phyloP scores from a whole-genome alignment of 306 rosid species.

The Gastrolobium villosum region DNA sequence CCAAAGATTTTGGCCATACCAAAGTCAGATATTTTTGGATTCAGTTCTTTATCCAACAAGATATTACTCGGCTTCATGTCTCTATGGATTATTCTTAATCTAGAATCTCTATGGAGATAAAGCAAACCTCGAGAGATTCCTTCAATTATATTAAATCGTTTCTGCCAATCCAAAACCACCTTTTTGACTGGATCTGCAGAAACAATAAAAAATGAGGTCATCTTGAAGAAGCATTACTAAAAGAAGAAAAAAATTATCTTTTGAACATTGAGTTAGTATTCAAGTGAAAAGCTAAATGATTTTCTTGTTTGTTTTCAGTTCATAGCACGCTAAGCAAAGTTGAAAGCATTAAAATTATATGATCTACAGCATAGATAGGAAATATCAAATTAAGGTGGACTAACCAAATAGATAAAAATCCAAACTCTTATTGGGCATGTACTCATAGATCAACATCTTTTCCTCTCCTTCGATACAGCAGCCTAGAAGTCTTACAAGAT shows the following conservation, averaged over 20 bases:
- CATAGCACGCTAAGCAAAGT: background rate
- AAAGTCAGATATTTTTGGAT: slow-evolving; percentile 47
- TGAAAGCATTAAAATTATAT: background rate
- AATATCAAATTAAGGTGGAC: background rate
- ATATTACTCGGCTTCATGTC: slow-evolving; percentile 47
- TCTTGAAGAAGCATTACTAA: background rate
- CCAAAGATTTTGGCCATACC: slow-evolving; percentile 24
- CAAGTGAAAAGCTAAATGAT: background rate
- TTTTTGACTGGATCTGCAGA: background rate
- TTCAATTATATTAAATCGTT: slow-evolving; percentile 38
- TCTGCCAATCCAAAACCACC: slow-evolving; percentile 26
- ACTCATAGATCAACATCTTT: slow-evolving; percentile 51
- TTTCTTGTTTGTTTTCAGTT: background rate
- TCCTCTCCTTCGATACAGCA: slow-evolving; percentile 50
- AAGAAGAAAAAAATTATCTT: background rate
- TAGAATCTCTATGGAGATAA: slow-evolving; percentile 49
- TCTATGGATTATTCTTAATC: slow-evolving; percentile 45
- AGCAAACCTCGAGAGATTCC: slow-evolving; percentile 38
- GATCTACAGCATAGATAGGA: background rate
- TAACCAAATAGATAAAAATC: slow-evolving; percentile 47
- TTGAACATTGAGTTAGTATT: background rate
- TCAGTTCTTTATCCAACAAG: slow-evolving; percentile 33
- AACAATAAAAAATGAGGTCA: background rate
- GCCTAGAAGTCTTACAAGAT: slow-evolving; percentile 52
- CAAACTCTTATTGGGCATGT: slow-evolving; percentile 53